Evolutionary conservation across 805 yeast genomes (phyloP), one percentile per base, ranked within the genome.

Genomic region (Candida glaebosa): DNA sequence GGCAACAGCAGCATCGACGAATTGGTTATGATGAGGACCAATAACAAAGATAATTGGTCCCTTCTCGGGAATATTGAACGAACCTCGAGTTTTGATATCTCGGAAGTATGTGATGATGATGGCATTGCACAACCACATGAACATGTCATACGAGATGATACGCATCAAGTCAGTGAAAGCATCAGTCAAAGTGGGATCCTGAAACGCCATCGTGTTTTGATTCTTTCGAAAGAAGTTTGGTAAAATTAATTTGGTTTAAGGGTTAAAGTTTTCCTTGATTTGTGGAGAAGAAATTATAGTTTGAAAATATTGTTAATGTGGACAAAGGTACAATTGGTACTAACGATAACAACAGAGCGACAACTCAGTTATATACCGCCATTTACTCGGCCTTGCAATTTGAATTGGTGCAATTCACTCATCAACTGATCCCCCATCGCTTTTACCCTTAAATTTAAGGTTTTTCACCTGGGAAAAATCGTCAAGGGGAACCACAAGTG

Each of bases 1-100:
- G 34, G 66, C 66, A 22, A 67, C 58, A 31, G 65, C 44, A 1
- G 66, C 70, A 49, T 68, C 74, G 16, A 69, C 58, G 41, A 67
- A 69, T 46, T 68, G 71, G 47, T 69, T 69, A 42, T 63, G 71
- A 48, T 69, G 74, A 2, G 74, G 74, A 1, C 71, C 74, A 41
- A 67, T 60, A 7, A 67, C 74, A 42, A 68, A 65, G 15, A 69
- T 52, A 16, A 66, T 58, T 1, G 73, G 63, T 4, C 72, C 73
- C 12, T 42, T 37, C 22, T 50, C 54, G 28, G 74, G 73, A 32
- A 69, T 59, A 42, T 68, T 56, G 52, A 63, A 65, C 3, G 68
- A 47, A 5, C 73, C 73, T 24, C 72, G 41, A 28, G 61, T 49
- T 34, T 58, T 57, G 41, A 69, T 62, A 38, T 69, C 74, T 33